phyloP scores from a whole-genome alignment of 169 alveolate species.

The Eimeria praecox region DNA sequence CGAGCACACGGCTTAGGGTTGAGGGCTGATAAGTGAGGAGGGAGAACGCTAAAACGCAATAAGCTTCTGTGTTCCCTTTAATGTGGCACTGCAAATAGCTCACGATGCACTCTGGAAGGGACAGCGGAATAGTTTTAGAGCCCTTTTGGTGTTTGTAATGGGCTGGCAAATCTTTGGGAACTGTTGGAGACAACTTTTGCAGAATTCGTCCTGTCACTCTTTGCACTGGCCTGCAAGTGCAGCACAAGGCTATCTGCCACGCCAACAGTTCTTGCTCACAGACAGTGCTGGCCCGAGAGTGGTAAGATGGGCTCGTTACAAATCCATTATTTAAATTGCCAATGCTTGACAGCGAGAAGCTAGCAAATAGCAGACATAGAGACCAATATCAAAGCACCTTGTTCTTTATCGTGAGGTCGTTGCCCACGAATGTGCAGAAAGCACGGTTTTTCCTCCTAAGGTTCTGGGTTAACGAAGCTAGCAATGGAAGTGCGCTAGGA shows the following conservation, averaged over 20 bases:
- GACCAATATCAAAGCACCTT: no score
- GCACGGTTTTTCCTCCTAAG: background rate
- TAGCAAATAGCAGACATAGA: no score
- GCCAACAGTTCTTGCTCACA: background rate
- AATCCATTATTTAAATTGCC: background rate
- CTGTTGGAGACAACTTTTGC: background rate
- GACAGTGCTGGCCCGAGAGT: background rate
- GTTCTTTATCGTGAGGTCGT: no score
- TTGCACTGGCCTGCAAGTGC: background rate
- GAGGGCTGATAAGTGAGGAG: background rate
- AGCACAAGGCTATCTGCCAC: background rate
- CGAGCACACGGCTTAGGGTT: background rate
- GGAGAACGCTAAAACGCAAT: background rate
- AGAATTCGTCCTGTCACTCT: background rate
- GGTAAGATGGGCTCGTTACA: background rate
- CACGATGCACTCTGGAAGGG: background rate
- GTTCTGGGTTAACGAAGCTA: background rate
- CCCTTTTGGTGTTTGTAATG: background rate
- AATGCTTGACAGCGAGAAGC: no score
- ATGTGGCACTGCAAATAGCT: background rate
- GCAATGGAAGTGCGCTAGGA: background rate
- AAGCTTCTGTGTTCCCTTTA: background rate
- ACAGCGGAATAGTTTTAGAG: background rate
- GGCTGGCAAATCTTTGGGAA: background rate
- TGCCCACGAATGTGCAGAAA: no score